Base-by-base conservation (phyloP, 257 asterid species). In the Lithospermum erythrorhizon region DNA sequence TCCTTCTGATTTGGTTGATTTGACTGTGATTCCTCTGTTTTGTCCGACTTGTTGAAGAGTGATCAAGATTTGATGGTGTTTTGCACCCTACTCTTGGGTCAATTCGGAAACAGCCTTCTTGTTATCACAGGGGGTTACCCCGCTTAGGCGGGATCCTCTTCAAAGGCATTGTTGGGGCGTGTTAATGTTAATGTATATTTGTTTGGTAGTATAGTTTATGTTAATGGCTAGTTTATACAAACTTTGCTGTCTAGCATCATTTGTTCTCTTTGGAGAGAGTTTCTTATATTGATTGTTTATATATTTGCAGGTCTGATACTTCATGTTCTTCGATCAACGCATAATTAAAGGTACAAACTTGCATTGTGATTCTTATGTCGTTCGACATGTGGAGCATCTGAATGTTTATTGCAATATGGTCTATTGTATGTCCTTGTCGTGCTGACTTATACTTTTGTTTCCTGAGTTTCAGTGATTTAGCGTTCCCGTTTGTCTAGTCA, bases 281-380 rank as follows among this genome's bases (percentile, higher is more conserved):
- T 58, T 65, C 18, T 72, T 35, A 71, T 74, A 19, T 21, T 37
- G 48, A 23, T 63, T 24, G 21, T 65, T 72, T 48, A 66, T 59
- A 6, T 57, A 52, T 59, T 66, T 70, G 83, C 81, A 87, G 96
- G 89, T 65, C 65, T 68, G 81, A 73, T 67, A 45, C 71, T 75
- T 69, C 64, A 73, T 65, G 60, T 41, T 64, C 63, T 67, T 63
- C 73, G 63, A 81, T 73, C 75, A 70, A 70, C 78, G 63, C 65
- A 57, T 52, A 68, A 58, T 56, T 67, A 55, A 69, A 69, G 79
- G 81, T 75, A 61, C 76, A 51, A 57, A 51, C 35, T 49, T 37
- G 47, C 30, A n/a, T 21, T 18, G 21, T 29, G 3, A 16, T 55
- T 52, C 64, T 55, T 48, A 62, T 63, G 41, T 37, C 30, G 35